Evolutionary conservation across 2,329 filamentous ascomycete genomes (phyloP).

Genomic region (Fusarium fujikuroi): DNA sequence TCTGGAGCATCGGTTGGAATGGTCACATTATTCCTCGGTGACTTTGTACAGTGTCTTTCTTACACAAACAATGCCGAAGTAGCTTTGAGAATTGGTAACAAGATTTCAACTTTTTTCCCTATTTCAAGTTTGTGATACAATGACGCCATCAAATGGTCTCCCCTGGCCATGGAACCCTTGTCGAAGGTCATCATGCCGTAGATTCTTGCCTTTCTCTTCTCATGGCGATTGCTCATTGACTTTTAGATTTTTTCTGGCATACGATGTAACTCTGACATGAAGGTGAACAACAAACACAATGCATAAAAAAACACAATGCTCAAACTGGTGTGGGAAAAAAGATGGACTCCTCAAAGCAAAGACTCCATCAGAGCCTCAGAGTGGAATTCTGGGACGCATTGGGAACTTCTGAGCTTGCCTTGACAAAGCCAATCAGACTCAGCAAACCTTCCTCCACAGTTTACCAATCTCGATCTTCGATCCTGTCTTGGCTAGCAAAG

Average conservation of each 20-base stretch:
- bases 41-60: neutral
- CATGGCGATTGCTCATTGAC: conserved; percentile 7
- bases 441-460: conserved; percentile 33
- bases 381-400: conserved; percentile 32
- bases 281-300: neutral
- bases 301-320: neutral
- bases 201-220: neutral
- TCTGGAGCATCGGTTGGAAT: neutral
- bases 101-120: neutral
- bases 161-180: neutral
- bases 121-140: conserved; percentile 14
- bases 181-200: neutral
- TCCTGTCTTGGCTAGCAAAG: conserved; percentile 28
- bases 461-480: conserved; percentile 35
- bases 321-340: conserved; percentile 6
- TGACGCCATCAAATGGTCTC: conserved; percentile 36
- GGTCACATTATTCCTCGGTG: neutral
- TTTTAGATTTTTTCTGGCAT: neutral
- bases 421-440: conserved; percentile 36
- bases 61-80: neutral
- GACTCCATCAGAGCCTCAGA: conserved; percentile 17
- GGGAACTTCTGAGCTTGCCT: conserved; percentile 35
- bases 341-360: conserved; percentile 12
- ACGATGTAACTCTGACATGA: conserved; percentile 21
- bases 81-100: neutral